Evolutionary conservation across 1,284 basidiomycete species (phyloP).

Genomic region (Apiotrichum domesticum): DNA sequence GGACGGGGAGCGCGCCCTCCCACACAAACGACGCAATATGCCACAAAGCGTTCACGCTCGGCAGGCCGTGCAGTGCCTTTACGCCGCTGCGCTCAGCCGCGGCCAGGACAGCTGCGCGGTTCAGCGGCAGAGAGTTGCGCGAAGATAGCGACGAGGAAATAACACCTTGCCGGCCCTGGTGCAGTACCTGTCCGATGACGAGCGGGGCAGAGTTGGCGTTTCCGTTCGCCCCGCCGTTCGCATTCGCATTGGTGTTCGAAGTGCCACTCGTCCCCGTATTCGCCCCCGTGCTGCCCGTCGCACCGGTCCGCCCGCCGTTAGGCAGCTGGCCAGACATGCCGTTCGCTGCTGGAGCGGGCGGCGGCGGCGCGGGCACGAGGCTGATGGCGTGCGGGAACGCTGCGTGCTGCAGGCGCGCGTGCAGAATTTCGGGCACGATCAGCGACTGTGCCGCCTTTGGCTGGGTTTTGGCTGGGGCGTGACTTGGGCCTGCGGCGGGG

Average conservation of each 20-base stretch:
- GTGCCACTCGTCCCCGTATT: too few species aligned
- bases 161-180: not conserved
- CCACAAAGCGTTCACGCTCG: not conserved
- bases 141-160: not conserved
- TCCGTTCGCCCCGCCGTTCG: too few species aligned
- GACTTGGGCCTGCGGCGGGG: not conserved
- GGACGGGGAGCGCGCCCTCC: not conserved
- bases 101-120: not conserved
- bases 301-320: not conserved
- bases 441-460: not conserved
- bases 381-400: not conserved
- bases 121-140: not conserved
- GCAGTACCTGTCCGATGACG: not conserved
- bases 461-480: not conserved
- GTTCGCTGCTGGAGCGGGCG: not conserved
- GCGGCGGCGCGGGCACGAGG: not conserved
- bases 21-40: not conserved
- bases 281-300: too few species aligned
- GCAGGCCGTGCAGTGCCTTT: not conserved
- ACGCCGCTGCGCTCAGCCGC: not conserved
- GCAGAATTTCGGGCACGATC: not conserved
- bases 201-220: not conserved
- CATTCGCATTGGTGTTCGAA: too few species aligned
- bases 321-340: not conserved
- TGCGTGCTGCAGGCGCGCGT: not conserved